Base-by-base conservation (phyloP, 2,329 filamentous ascomycete genomes). In the Apiospora pterosperma region DNA sequence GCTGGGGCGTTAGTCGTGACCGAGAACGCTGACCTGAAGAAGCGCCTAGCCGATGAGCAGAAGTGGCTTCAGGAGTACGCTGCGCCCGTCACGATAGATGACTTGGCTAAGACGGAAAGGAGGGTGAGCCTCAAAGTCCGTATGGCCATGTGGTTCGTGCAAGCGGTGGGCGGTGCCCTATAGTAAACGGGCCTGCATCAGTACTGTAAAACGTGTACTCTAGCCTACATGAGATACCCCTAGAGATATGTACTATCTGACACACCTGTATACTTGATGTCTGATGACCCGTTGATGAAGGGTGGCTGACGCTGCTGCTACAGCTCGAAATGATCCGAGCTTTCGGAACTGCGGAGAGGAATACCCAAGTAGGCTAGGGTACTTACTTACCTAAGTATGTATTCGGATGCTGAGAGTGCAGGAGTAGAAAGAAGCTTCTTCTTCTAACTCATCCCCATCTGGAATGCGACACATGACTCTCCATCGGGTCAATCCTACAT, bases 91-190 rank as follows among this genome's bases (percentile, higher is more conserved):
- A 90, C 87, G 12, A 82, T 90, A 67, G 90, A 92, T 64, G 94
- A 97, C 76, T 90, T 97, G 76, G 87, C 90, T 62, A 90, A 82
- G 71, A 88, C 87, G 6, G 96, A 99, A 75, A 85, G 96, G 66
- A 88, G 92, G 65, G 96, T 98, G 0, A 89, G 93, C 1, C 81
- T 96, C 73, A 90, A 93, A 76, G 96, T 99, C 42, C 83, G 92
- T 65, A 78, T 97, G 67, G 92, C 93, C 4, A 97, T 98, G 93
- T 96, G 92, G 93, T 91, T 97, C 78, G 94, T 97, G 5, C 87
- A 88, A 71, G 81, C 92, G 38, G 85, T 97, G 8, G 95, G 95
- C 0, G 95, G 95, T 16, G 93, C 93, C n/a, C 81, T 98, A 74
- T 97, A 80, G 48, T 8, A 25, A 7, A 25, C 7, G 28, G 28